These are phyloP conservation scores for Botrytis porri DNA, from an alignment of 2,329 filamentous ascomycete species.

Conservation along the genomic window DNA sequence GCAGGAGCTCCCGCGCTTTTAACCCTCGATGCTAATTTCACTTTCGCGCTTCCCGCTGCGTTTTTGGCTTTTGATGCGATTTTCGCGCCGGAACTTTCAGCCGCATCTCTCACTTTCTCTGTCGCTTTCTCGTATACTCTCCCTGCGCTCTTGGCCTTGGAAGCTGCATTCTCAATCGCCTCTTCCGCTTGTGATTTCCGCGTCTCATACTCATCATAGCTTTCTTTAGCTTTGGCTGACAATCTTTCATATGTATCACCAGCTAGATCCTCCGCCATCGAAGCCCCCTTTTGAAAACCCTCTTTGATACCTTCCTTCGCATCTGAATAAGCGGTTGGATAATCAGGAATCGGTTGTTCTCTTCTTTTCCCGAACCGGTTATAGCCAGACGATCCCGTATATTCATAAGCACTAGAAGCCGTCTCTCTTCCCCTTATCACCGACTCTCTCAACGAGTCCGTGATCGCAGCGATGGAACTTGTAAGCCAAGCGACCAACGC, in stretches of 20 bases:
- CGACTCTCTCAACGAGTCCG: background rate
- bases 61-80: background rate
- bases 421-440: background rate
- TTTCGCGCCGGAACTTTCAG: background rate
- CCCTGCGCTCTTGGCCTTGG: background rate
- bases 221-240: background rate
- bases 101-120: background rate
- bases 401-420: background rate
- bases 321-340: background rate
- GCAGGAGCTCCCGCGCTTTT: too few species aligned
- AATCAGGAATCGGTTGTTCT: background rate
- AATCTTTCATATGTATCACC: background rate
- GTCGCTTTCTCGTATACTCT: background rate
- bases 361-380: background rate
- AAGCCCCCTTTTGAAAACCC: background rate
- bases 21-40: too few species aligned
- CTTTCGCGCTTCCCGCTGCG: too few species aligned
- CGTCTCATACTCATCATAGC: background rate
- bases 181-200: background rate
- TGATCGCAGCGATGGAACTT: background rate
- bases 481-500: background rate
- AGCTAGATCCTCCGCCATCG: background rate
- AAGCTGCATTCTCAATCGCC: background rate
- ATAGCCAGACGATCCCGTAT: background rate
- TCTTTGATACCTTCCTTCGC: background rate